These are phyloP conservation scores for Verticillium albo-atrum DNA, from an alignment of 2,329 filamentous ascomycete genomes.

Conservation along the genomic window DNA sequence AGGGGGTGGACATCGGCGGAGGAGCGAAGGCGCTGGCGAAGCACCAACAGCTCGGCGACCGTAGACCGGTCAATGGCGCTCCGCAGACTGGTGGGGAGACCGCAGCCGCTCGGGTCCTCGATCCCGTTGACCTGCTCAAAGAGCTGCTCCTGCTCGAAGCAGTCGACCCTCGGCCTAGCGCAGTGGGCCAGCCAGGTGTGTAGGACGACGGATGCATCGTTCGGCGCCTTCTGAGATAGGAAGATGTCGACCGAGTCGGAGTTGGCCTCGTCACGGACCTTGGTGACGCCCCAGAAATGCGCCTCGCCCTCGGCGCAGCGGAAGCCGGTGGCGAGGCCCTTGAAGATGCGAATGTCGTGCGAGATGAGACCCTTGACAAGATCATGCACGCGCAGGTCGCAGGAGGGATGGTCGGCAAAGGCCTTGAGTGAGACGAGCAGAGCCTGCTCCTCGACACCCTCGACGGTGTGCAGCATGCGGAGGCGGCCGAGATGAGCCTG, in stretches of 20 bases:
- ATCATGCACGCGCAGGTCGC: constrained; percentile 16
- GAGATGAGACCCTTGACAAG: constrained; percentile 21
- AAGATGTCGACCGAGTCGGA: constrained; percentile 24
- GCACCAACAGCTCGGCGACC: constrained; percentile 21
- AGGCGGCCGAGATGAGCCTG: constrained; percentile 25
- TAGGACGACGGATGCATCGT: constrained; percentile 17
- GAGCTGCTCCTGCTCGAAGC: constrained; percentile 25
- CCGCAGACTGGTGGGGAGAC: constrained; percentile 19
- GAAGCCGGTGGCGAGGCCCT: constrained; percentile 31
- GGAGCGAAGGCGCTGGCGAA: constrained; percentile 25
- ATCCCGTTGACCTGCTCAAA: constrained; percentile 16
- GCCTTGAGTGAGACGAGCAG: constrained; percentile 16
- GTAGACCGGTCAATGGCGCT: constrained; percentile 21
- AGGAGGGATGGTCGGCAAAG: constrained; percentile 12
- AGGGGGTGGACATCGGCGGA: constrained; percentile 18
- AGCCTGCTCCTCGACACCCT: constrained; percentile 20
- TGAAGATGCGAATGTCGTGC: constrained; percentile 20
- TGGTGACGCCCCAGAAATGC: constrained; percentile 29
- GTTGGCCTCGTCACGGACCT: constrained; percentile 9
- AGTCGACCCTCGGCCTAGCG: constrained; percentile 23
- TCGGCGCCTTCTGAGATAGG: constrained; percentile 26
- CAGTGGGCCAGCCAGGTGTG: constrained; percentile 33
- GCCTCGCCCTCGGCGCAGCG: constrained; percentile 20
- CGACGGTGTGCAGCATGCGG: constrained; percentile 23
- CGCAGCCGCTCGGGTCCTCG: not conserved